Conservation (phyloP, 331 rosid genomes). For the Pyrus hybrid region DNA sequence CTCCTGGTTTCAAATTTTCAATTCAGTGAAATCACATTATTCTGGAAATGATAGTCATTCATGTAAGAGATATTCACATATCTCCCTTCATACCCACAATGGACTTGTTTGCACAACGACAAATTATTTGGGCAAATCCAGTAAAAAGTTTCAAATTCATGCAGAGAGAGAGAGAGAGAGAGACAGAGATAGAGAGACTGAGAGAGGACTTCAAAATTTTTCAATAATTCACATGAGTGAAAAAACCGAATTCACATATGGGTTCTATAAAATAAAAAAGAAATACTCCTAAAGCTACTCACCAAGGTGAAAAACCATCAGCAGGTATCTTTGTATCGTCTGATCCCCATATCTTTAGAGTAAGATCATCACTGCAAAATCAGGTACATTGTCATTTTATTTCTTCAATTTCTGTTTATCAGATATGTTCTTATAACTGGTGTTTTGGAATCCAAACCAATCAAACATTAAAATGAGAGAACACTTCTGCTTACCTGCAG, state of each 20-base stretch:
- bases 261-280: background rate
- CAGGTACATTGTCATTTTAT: background rate
- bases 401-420: background rate
- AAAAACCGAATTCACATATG: background rate
- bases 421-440: background rate
- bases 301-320: constrained; percentile 60
- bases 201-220: background rate
- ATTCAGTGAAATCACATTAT: background rate
- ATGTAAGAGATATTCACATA: background rate
- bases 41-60: background rate
- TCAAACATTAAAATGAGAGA: background rate
- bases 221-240: background rate
- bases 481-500: constrained; percentile 45
- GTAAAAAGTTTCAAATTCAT: background rate
- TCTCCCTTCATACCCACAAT: background rate
- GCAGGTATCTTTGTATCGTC: constrained; percentile 41
- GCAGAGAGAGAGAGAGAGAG: background rate
- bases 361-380: constrained; percentile 70
- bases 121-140: background rate
- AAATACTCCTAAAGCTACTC: constrained; percentile 18
- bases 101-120: background rate
- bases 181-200: background rate
- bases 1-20: too few species aligned
- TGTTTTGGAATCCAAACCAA: background rate
- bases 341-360: constrained; percentile 73